These are phyloP conservation scores for Voacanga thouarsii DNA, from an alignment of 257 asterid genomes.

Conservation along the genomic window DNA sequence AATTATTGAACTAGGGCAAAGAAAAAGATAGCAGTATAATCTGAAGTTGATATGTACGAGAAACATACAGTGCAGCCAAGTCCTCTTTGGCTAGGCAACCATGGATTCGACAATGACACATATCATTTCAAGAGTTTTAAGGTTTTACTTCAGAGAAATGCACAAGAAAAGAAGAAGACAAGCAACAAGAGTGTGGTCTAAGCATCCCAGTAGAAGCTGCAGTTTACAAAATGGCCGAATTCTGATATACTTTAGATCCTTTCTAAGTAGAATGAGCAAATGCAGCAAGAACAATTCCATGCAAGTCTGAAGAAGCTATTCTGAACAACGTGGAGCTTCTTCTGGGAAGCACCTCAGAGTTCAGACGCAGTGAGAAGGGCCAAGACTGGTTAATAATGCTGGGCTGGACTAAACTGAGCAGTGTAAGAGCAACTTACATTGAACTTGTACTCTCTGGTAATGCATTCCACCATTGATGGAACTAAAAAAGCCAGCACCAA, in stretches of 20 bases:
- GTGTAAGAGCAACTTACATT: constrained; percentile 32
- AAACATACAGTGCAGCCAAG: background rate
- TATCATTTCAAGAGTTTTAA: too few species aligned
- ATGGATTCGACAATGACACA: too few species aligned
- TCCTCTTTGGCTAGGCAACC: background rate
- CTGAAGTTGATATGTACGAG: background rate
- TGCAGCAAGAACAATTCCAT: background rate
- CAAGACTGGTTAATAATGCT: too few species aligned
- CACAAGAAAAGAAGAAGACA: background rate
- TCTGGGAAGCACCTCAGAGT: too few species aligned
- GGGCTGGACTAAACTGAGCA: background rate
- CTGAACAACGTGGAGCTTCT: background rate
- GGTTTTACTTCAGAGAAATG: background rate
- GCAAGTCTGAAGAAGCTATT: background rate
- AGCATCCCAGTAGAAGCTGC: too few species aligned
- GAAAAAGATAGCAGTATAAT: constrained; percentile 5
- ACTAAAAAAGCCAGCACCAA: constrained; percentile 26
- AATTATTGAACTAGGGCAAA: background rate
- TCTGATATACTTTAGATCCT: background rate
- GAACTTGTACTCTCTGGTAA: constrained; percentile 44
- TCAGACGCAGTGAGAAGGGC: too few species aligned
- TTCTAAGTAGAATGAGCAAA: background rate
- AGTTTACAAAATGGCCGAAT: background rate
- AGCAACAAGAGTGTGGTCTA: too few species aligned
- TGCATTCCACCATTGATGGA: constrained; percentile 34